Evolutionary conservation across 2,329 filamentous ascomycete species (phyloP).

Genomic region (Colletotrichum horii): DNA sequence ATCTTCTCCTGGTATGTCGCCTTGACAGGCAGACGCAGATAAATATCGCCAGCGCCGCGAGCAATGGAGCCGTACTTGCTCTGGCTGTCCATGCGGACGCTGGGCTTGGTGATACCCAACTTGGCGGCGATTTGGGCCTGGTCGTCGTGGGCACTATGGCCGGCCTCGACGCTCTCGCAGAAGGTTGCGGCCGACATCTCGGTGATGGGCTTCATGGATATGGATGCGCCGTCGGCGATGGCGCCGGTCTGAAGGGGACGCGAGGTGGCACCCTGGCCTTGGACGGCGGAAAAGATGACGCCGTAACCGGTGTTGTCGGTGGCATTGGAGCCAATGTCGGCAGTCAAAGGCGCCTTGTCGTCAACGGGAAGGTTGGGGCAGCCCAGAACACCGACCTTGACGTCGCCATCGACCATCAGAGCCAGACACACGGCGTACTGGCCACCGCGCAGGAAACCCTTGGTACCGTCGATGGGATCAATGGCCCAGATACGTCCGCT

Average conservation of each 20-base stretch:
- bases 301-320: slow-evolving; percentile 78
- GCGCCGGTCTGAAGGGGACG: slow-evolving; percentile 68
- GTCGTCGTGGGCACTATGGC: slow-evolving; percentile 88
- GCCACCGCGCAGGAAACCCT: slow-evolving; percentile 93
- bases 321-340: slow-evolving; percentile 76
- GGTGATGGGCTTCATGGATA: slow-evolving; percentile 79
- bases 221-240: slow-evolving; percentile 59
- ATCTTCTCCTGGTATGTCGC: slow-evolving; percentile 98
- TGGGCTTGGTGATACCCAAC: slow-evolving; percentile 87
- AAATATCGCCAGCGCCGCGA: slow-evolving; percentile 91
- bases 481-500: slow-evolving; percentile 91
- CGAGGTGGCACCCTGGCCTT: slow-evolving; percentile 80
- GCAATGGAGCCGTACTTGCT: slow-evolving; percentile 98
- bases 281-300: slow-evolving; percentile 85
- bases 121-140: slow-evolving; percentile 83
- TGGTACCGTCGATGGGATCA: slow-evolving; percentile 97
- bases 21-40: slow-evolving; percentile 85
- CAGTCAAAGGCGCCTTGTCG: slow-evolving; percentile 73
- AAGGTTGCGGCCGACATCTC: slow-evolving; percentile 85
- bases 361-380: slow-evolving; percentile 95
- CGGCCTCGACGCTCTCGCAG: slow-evolving; percentile 95
- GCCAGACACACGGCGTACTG: slow-evolving; percentile 97
- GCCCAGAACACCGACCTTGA: slow-evolving; percentile 92
- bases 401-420: slow-evolving; percentile 89
- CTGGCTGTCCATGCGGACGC: slow-evolving; percentile 96